A percentile compares a stretch with the other conserved stretches of the same genome.
These are phyloP conservation scores for Calonectria naviculata DNA, from an alignment of 2,329 filamentous ascomycete genomes.

Conservation along the genomic window DNA sequence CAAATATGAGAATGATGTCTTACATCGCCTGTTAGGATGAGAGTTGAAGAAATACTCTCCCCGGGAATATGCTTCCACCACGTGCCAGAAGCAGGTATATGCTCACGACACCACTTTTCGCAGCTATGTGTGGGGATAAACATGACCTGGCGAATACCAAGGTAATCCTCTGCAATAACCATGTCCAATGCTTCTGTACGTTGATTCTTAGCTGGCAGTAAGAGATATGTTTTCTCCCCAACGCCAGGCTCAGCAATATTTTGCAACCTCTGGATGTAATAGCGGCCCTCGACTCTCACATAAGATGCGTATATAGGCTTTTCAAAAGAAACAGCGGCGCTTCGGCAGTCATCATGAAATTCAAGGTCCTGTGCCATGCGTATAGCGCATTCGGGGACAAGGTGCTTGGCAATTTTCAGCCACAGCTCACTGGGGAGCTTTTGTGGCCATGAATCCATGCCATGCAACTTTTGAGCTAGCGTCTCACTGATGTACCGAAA, in stretches of 20 bases:
- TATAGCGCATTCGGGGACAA: neutral
- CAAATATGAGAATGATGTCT: too few relatives aligned
- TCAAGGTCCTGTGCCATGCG: neutral
- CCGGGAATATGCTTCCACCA: neutral
- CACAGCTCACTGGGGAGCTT: neutral
- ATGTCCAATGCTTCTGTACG: neutral
- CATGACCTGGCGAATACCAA: neutral
- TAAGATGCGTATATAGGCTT: neutral
- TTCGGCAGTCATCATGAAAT: neutral
- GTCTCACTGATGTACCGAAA: neutral
- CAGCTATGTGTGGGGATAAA: neutral
- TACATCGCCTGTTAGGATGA: neutral
- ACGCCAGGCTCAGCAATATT: neutral
- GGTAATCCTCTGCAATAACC: neutral
- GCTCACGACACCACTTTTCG: neutral
- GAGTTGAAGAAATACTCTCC: neutral
- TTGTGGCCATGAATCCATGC: neutral
- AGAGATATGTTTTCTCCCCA: neutral
- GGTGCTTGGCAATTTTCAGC: neutral
- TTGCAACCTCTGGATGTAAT: neutral
- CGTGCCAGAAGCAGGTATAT: neutral
- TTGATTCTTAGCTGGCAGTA: neutral
- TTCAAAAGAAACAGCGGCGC: neutral
- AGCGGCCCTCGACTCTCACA: neutral
- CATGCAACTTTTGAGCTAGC: neutral